Evolutionary conservation across 768 basidiomycete genomes (phyloP), one percentile per base, ranked within the genome.

Genomic region (Trametes maxima): DNA sequence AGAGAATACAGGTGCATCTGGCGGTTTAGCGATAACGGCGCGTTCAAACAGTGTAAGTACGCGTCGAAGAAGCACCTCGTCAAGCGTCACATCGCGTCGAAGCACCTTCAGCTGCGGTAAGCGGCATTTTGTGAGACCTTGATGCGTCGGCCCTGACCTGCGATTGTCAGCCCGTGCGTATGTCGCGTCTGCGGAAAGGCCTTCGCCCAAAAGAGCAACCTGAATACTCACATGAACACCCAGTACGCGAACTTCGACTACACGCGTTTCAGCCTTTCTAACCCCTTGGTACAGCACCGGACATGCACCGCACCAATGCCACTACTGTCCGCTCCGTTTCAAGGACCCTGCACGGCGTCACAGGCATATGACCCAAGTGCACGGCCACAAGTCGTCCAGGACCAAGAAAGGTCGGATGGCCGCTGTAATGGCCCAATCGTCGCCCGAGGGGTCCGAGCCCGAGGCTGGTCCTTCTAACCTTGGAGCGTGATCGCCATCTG

Each of bases 311-410:
- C 83, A 85, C 55, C 74, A 77, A 57, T 84, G 84, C 68, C 79
- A 75, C 21, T 84, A 68, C 56, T 88, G 87, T 62, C 78, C 75
- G 12, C 76, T 78, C 64, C 71, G 73, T 14, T 89, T 87, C 76
- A 85, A 82, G 54, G 87, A 89, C 66, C 86, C 86, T 17, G 85
- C 87, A 4, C 78, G 86, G 54, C 75, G 85, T 45, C 85, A 86
- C 64, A 76, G 84, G 39, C 87, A 88, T 70, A 81, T 84, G 73
- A 77, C 80, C 19, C 75, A 79, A 12, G 73, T 69, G 19, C 86
- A 88, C 64, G 77, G 78, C 21, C 83, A 86, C 60, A 54, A 79
- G 19, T 81, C 84, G 2, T 78, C 76, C 47, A 73, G 78, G 25
- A 77, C 78, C 58, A 81, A 77, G 69, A 82, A 80, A 63, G 77